These are phyloP conservation scores for Cyberlindnera americana DNA, from an alignment of 805 yeast genomes.

Conservation along the genomic window DNA sequence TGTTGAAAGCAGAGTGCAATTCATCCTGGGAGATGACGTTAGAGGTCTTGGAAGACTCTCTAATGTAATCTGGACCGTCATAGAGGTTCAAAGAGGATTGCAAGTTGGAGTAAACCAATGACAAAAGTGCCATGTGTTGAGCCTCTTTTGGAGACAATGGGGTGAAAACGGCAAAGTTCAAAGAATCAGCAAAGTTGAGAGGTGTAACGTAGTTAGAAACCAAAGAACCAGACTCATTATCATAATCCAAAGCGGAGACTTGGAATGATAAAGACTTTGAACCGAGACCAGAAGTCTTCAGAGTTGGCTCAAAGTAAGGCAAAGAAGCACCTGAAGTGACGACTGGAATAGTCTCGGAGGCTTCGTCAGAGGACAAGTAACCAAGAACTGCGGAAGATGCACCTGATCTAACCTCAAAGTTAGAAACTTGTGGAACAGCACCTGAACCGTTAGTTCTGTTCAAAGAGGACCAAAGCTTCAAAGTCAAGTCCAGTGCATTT, in stretches of 20 bases:
- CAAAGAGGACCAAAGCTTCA: conserved; percentile 56
- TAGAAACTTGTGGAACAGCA: conserved; percentile 56
- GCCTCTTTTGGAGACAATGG: conserved; percentile 62
- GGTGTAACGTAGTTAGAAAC: conserved; percentile 64
- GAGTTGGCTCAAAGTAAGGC: conserved; percentile 60
- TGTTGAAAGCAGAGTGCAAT: conserved; percentile 36
- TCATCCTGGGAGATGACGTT: conserved; percentile 39
- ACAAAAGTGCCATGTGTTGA: conserved; percentile 62
- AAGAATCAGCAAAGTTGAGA: conserved; percentile 54
- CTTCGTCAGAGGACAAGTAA: conserved; percentile 40
- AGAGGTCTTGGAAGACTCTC: conserved; percentile 39
- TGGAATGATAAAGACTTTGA: conserved; percentile 62
- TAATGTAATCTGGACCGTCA: conserved; percentile 71
- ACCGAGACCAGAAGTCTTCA: conserved; percentile 31
- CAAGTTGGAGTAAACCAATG: conserved; percentile 56
- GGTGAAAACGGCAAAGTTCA: conserved; percentile 65
- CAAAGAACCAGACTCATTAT: conserved; percentile 46
- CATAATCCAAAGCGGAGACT: conserved; percentile 75
- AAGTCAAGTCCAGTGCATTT: conserved; percentile 54
- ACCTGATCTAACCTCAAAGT: conserved; percentile 73
- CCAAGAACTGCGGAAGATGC: conserved; percentile 81
- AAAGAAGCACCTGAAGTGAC: conserved; percentile 68
- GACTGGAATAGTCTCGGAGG: conserved; percentile 35
- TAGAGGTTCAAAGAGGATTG: conserved; percentile 64
- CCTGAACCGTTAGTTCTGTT: conserved; percentile 50